Base-by-base conservation (phyloP, 495 filamentous ascomycete genomes). In the Annulohypoxylon stygium region DNA sequence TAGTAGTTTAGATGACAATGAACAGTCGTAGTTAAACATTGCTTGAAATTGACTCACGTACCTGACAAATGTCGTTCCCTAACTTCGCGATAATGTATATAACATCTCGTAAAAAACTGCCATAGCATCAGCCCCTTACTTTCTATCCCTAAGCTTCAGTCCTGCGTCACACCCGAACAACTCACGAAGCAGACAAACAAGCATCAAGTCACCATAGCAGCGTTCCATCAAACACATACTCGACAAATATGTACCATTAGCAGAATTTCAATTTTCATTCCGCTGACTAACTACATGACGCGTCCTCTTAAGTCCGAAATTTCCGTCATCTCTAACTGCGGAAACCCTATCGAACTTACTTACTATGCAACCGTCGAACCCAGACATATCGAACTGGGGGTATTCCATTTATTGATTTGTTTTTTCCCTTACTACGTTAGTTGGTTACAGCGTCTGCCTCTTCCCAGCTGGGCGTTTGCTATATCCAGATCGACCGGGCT, bases 401-500 rank as follows among this genome's bases (percentile, higher is more conserved):
- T 48, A 57, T 57, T 57, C 53, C 53, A 16, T 57, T 57, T 37
- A 51, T 12, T 61, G 54, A 43, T 43, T 14, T 61, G 47, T 14
- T 43, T 14, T 43, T 58, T 50, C 37, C 57, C 47, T 54, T 30
- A 51, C n/a, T 20, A 41, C 57, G 30, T 39, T 36, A 16, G 50
- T 41, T 30, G 30, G 58, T 10, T 10, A 61, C n/a, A 55, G 16
- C 39, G 33, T 57, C 45, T 53, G 50, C 55, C 67, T 53, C 47
- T 34, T 34, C 54, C 66, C 55, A 59, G 61, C 25, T 50, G 57
- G 71, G 66, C 43, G 30, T 33, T 51, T 58, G 61, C 43, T 74
- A 74, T 62, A 74, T 62, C 71, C 71, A 70, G 59, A 73, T 59
- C 64, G 34, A 41, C 26, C 39, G 45, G 65, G 43, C 41, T 55